A percentile compares a stretch with the other conserved stretches of the same genome.
phyloP scores from a whole-genome alignment of 768 basidiomycete genomes.

The Tubosaeta sp. region DNA sequence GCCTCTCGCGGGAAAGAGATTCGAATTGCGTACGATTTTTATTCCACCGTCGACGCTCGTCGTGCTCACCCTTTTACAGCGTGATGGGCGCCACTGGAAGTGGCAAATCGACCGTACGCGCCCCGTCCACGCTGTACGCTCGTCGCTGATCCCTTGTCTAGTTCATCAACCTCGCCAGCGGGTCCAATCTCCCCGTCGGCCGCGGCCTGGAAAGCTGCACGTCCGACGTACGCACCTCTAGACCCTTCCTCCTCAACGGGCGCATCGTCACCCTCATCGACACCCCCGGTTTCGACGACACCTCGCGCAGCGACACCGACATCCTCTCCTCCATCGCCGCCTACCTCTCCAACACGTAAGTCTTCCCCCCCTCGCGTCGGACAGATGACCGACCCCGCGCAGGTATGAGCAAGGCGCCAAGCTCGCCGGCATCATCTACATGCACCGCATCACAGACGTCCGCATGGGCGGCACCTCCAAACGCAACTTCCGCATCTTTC shows the following conservation, averaged over 20 bases:
- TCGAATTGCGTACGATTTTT: constrained; percentile 28
- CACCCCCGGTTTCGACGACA: constrained; percentile 62
- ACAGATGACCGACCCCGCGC: neutral
- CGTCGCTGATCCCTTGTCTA: neutral
- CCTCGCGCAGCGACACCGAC: constrained; percentile 44
- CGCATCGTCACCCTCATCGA: constrained; percentile 47
- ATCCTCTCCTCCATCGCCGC: constrained; percentile 48
- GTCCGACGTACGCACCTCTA: constrained; percentile 38
- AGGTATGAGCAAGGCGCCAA: constrained; percentile 35
- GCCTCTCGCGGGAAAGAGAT: constrained; percentile 27
- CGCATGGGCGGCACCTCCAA: constrained; percentile 48
- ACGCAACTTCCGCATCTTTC: constrained; percentile 49
- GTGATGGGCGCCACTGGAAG: constrained; percentile 35
- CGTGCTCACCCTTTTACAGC: constrained; percentile 13
- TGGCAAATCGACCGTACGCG: constrained; percentile 34
- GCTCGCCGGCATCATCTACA: constrained; percentile 51
- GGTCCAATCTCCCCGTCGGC: constrained; percentile 44
- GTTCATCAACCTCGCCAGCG: constrained; percentile 55
- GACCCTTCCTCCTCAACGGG: constrained; percentile 44
- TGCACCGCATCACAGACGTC: constrained; percentile 52
- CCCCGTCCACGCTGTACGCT: neutral
- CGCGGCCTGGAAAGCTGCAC: constrained; percentile 50
- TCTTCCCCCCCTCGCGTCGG: neutral
- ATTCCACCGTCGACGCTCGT: neutral
- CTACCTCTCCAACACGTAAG: constrained; percentile 32